Evolutionary conservation across 768 basidiomycete species (phyloP).

Genomic region (Cystobasidium onofrii): DNA sequence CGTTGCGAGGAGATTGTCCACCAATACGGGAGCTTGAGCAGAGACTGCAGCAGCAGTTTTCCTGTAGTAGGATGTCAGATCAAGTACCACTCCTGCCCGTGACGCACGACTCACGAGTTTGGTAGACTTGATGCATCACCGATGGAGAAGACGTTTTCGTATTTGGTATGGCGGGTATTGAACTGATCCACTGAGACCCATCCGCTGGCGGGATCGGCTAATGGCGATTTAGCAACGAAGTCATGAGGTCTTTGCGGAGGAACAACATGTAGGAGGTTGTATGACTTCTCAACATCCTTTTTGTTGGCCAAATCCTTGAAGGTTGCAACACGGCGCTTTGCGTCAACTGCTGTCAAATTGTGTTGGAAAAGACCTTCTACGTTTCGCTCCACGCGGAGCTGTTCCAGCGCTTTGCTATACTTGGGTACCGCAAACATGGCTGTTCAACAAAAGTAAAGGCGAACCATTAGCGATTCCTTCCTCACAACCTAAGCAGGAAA

Average conservation of each 20-base stretch:
- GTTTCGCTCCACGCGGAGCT: constrained; percentile 66
- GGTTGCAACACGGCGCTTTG: constrained; percentile 63
- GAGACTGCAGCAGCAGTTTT: constrained; percentile 95
- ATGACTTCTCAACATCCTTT: constrained; percentile 51
- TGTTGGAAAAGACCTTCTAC: constrained; percentile 73
- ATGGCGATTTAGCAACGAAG: constrained; percentile 65
- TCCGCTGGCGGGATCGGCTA: constrained; percentile 52
- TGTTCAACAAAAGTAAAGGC: constrained; percentile 37
- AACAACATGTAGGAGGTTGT: constrained; percentile 60
- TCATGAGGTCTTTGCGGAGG: constrained; percentile 89
- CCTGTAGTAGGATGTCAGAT: not conserved
- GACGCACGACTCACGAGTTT: constrained; percentile 53
- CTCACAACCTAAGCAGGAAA: not conserved
- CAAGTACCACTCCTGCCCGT: not conserved
- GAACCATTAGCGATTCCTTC: not conserved
- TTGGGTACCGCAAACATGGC: constrained; percentile 96
- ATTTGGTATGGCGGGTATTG: constrained; percentile 76
- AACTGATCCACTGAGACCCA: constrained; percentile 80
- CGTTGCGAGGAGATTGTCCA: constrained; percentile 73
- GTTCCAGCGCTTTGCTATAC: constrained; percentile 78
- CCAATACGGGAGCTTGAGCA: constrained; percentile 77
- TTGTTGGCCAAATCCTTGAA: constrained; percentile 60
- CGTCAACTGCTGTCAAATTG: constrained; percentile 70
- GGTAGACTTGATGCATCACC: constrained; percentile 90
- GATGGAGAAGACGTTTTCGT: constrained; percentile 74